These are phyloP conservation scores for Trichoderma hamatum DNA, from an alignment of 2,329 filamentous ascomycete species.

Conservation along the genomic window DNA sequence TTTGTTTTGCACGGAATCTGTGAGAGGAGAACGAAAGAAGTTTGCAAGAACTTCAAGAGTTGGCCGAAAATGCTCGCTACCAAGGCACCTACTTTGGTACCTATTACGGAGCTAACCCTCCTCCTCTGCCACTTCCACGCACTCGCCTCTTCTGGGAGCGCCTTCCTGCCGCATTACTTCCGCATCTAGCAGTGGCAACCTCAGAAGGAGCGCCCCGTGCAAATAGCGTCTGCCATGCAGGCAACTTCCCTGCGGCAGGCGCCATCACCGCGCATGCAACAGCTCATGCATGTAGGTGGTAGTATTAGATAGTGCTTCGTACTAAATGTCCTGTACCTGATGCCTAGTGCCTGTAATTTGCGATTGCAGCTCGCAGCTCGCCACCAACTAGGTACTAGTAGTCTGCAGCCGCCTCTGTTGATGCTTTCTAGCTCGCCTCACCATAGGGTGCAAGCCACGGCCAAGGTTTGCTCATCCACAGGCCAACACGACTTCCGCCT, in stretches of 20 bases:
- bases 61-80: not conserved
- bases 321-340: too few species aligned
- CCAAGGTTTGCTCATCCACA: not conserved
- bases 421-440: not conserved
- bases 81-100: not conserved
- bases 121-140: not conserved
- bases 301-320: too few species aligned
- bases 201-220: not conserved
- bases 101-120: not conserved
- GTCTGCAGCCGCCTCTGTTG: not conserved
- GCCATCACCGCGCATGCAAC: not conserved
- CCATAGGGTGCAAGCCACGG: not conserved
- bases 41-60: not conserved
- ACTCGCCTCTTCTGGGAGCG: not conserved
- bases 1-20: not conserved
- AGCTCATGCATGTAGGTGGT: not conserved
- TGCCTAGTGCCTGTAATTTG: not conserved
- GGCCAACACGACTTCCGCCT: not conserved
- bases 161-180: not conserved
- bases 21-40: not conserved
- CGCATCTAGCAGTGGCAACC: not conserved
- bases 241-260: conserved; percentile 3
- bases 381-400: not conserved
- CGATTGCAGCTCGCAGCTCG: not conserved
- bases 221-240: not conserved